Evolutionary conservation across 2,329 filamentous ascomycete species (phyloP).

Genomic region (Ceratocystis huliohia): DNA sequence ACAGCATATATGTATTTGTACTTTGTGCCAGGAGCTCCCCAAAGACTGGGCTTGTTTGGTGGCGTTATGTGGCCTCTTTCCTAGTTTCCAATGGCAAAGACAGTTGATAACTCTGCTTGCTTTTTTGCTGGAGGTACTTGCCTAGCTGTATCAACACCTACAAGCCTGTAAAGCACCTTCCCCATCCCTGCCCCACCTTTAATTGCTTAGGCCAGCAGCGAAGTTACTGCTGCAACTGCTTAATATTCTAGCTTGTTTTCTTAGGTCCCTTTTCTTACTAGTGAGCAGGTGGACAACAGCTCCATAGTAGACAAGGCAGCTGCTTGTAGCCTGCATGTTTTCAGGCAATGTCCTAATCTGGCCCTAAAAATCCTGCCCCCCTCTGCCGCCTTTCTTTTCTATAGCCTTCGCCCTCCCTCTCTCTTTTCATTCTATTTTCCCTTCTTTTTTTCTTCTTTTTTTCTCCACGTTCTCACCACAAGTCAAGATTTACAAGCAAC

Average conservation of each 20-base stretch:
- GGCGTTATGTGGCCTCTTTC: background rate
- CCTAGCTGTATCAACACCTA: background rate
- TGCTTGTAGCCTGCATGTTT: background rate
- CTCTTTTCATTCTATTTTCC: conserved; percentile 24
- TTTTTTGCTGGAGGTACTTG: background rate
- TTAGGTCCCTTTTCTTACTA: conserved; percentile 4
- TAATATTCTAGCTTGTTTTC: conserved; percentile 4
- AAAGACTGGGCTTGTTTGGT: background rate
- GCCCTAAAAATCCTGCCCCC: conserved; percentile 8
- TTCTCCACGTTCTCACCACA: conserved; percentile 32
- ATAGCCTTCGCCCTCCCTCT: conserved; percentile 23
- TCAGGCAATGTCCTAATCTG: conserved; percentile 6
- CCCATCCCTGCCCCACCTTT: background rate
- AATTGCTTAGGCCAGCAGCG: background rate
- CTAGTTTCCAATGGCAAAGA: background rate
- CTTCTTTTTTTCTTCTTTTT: conserved; percentile 21
- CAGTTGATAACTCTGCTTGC: background rate
- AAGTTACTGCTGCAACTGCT: background rate
- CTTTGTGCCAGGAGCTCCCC: background rate
- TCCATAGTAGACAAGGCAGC: conserved; percentile 5
- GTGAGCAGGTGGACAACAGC: background rate
- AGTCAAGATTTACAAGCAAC: conserved; percentile 25
- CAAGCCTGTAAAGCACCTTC: background rate
- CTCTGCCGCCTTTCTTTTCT: conserved; percentile 5
- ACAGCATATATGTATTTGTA: background rate